Evolutionary conservation across 768 basidiomycete genomes (phyloP).

Genomic region (Lentinula sp.): DNA sequence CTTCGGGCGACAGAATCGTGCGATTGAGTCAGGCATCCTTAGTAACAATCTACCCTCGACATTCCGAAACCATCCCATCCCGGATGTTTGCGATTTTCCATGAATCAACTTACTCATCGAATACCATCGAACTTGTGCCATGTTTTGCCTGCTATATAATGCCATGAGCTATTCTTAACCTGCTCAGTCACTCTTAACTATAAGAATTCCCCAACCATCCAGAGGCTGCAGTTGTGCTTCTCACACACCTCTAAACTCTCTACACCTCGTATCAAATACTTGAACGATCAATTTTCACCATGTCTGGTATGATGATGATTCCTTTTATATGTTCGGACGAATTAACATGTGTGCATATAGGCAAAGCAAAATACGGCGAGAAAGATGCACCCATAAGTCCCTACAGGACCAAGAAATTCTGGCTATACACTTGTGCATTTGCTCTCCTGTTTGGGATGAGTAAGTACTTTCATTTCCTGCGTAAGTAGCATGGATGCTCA

Average conservation of each 20-base stretch:
- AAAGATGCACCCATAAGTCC: neutral
- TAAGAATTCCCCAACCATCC: neutral
- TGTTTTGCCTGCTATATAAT: neutral
- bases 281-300: neutral
- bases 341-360: neutral
- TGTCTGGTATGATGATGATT: neutral
- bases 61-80: neutral
- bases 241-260: neutral
- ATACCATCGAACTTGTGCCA: neutral
- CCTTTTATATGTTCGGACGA: neutral
- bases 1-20: neutral
- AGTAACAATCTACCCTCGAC: neutral
- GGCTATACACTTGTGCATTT: slow-evolving; percentile 16
- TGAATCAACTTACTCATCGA: neutral
- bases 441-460: slow-evolving; percentile 20
- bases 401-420: slow-evolving; percentile 3
- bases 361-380: slow-evolving; percentile 4
- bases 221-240: neutral
- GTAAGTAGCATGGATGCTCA: neutral
- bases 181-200: neutral
- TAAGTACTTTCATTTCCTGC: slow-evolving; percentile 9
- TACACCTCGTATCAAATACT: neutral
- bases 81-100: neutral
- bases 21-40: neutral
- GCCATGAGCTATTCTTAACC: neutral